Conservation (phyloP, 2,329 filamentous ascomycete genomes). For the Lanzia echinophila region DNA sequence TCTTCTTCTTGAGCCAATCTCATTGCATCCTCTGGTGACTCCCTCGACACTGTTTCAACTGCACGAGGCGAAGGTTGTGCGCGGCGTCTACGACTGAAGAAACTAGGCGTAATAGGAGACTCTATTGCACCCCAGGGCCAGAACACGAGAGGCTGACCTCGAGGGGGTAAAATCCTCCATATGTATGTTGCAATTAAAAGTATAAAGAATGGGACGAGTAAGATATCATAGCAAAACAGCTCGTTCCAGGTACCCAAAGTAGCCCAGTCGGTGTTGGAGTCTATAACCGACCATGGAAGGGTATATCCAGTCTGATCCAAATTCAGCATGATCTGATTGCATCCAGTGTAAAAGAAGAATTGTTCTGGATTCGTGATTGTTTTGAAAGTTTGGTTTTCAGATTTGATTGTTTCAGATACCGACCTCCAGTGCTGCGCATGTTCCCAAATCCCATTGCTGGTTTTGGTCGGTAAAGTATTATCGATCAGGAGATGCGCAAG, state of each 20-base stretch:
- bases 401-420: too few species aligned
- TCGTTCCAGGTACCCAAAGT: background rate
- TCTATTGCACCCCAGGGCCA: too few species aligned
- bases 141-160: too few species aligned
- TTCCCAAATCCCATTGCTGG: conserved; percentile 4
- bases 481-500: background rate
- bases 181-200: too few species aligned
- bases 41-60: too few species aligned
- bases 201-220: background rate
- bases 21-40: too few species aligned
- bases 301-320: background rate
- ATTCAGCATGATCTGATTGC: background rate
- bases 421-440: background rate
- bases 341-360: background rate
- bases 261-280: background rate
- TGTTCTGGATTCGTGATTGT: background rate
- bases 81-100: too few species aligned
- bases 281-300: background rate
- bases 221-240: conserved; percentile 5
- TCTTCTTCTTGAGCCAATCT: too few species aligned
- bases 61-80: too few species aligned
- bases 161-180: too few species aligned
- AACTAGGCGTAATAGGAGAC: too few species aligned
- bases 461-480: background rate
- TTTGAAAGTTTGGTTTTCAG: background rate